Evolutionary conservation across 2,329 filamentous ascomycete species (phyloP).

Genomic region (Boeremia lycopersici): DNA sequence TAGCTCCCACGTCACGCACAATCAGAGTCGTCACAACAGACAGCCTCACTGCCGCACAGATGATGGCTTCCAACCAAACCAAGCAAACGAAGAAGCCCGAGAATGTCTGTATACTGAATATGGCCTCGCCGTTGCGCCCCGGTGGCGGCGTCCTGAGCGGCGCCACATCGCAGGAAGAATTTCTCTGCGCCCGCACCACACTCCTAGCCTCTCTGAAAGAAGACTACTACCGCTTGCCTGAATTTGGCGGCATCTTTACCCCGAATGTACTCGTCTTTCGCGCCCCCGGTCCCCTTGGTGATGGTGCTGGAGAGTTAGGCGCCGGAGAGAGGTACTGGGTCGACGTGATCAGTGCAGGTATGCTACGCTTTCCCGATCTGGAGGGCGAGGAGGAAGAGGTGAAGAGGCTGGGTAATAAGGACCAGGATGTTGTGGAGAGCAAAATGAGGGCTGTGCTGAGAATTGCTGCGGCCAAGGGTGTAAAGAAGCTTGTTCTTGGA

Average conservation of each 20-base stretch:
- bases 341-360: conserved; percentile 64
- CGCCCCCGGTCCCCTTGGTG: conserved; percentile 32
- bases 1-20: conserved; percentile 13
- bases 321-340: conserved; percentile 63
- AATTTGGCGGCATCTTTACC: conserved; percentile 62
- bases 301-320: conserved; percentile 47
- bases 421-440: conserved; percentile 57
- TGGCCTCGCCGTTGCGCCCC: conserved; percentile 66
- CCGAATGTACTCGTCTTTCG: conserved; percentile 66
- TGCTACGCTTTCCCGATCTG: conserved; percentile 63
- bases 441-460: conserved; percentile 67
- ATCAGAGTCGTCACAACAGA: conserved; percentile 59
- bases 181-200: conserved; percentile 65
- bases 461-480: conserved; percentile 53
- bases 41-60: conserved; percentile 59
- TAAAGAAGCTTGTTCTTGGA: conserved; percentile 61
- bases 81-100: conserved; percentile 27
- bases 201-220: conserved; percentile 64
- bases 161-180: conserved; percentile 66
- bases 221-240: conserved; percentile 65
- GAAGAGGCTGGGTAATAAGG: conserved; percentile 45
- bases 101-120: conserved; percentile 64
- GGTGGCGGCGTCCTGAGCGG: conserved; percentile 67
- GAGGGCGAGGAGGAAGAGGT: conserved; percentile 49
- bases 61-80: conserved; percentile 32